Evolutionary conservation across 176 grass and related monocot species (phyloP), one percentile per base, ranked within the genome.

Genomic region (Zizania latifolia): DNA sequence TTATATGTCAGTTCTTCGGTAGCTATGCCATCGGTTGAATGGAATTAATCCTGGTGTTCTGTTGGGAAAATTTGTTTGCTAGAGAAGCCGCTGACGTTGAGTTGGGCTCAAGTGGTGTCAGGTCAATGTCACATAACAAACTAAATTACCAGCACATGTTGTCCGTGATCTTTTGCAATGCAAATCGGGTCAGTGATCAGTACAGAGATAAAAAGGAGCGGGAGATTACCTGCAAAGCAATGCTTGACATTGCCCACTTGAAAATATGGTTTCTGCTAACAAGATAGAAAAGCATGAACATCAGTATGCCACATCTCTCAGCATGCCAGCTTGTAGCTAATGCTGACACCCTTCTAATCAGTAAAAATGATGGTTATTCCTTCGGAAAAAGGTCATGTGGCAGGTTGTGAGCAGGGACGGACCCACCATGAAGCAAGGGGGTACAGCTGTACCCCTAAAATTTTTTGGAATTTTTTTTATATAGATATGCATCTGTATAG

Each of bases 281-380:
- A 53, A 22, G 22, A 4, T 53, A 21, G 19, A 53, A 53, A 53
- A 50, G 46, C 46, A 16, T 50, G 17, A 50, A 50, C 6, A 50
- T n/a, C 46, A 50, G 17, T 50, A 8, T 22, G 10, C 1, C 48
- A 9, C 11, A 53, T 53, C 15, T 58, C 31, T 22, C 61, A 58
- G n/a, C 39, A 10, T 8, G 35, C 24, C 70, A 55, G 4, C 40
- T 24, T 24, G 13, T 8, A 45, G 59, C 13, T 44, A 24, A 4
- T 0, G 11, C 22, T 39, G 4, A 24, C 13, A 17, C 39, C 36
- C 26, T 30, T 8, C 26, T 15, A 56, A 24, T 56, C 26, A 56
- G 44, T 19, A 57, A 82, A 41, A 70, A 50, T 2, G 64, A 34
- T 31, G 1, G 8, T 45, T 75, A 46, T 83, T 76, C 48, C 48